Percentiles rank a stretch among this genome's conserved stretches.
Conservation (phyloP, 108 stramenopile species). For the Pseudonitzschia delicatissima region DNA sequence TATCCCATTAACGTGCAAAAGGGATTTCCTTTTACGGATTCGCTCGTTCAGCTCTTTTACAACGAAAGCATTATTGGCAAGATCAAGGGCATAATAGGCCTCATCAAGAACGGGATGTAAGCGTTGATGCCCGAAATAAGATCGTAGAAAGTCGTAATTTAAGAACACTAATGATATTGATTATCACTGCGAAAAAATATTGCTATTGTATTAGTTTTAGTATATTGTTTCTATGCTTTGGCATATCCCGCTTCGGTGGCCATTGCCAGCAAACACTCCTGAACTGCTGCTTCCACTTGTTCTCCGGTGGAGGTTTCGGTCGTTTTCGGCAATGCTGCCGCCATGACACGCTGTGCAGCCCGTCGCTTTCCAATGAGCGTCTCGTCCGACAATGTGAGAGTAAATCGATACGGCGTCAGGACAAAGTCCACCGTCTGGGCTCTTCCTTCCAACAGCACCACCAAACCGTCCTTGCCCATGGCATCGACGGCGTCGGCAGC, state of each 20-base stretch:
- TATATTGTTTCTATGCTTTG: background rate
- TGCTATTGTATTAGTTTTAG: background rate
- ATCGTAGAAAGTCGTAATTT: background rate
- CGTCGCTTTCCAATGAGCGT: constrained; percentile 81
- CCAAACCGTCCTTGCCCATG: constrained; percentile 66
- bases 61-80: constrained; percentile 65
- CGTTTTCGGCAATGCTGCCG: constrained; percentile 51
- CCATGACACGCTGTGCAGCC: constrained; percentile 84
- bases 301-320: constrained; percentile 41
- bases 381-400: constrained; percentile 62
- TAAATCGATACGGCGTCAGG: constrained; percentile 71
- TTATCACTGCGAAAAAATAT: background rate
- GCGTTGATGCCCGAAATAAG: background rate
- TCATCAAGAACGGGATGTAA: constrained; percentile 62
- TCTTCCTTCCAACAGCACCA: constrained; percentile 81
- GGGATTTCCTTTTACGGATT: constrained; percentile 71
- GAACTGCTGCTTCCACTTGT: constrained; percentile 41
- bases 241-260: constrained; percentile 32
- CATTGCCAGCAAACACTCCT: constrained; percentile 42
- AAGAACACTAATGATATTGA: background rate
- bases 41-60: constrained; percentile 80
- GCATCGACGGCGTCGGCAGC: constrained; percentile 64
- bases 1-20: constrained; percentile 79
- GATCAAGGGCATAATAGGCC: constrained; percentile 60
- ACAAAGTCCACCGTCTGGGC: constrained; percentile 90